Base-by-base conservation (phyloP, 768 basidiomycete genomes). In the Trametes cinnabarina region DNA sequence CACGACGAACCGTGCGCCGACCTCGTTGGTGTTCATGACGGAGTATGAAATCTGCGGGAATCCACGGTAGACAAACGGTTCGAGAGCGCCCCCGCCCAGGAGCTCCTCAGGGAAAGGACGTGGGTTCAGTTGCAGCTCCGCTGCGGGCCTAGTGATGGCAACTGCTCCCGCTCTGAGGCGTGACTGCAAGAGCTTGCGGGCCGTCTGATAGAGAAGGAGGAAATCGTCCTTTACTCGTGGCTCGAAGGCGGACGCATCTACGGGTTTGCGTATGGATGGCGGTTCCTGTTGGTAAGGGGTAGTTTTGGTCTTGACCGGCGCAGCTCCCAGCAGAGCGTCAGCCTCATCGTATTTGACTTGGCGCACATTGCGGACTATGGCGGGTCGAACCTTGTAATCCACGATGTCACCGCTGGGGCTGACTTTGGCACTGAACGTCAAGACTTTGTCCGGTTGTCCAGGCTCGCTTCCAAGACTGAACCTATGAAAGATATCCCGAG, bases 351-450 rank as follows among this genome's bases (percentile, higher is more conserved):
- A 99, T 30, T 79, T 81, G 47, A 89, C 63, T 15, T 74, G 71
- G 43, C 78, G 68, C 51, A 94, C 72, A 56, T 94, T 91, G 43
- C 83, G 82, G 47, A 97, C 74, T 53, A 94, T 65, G 2, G 88
- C 92, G 2, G 90, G 82, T 10, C 83, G 79, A 30, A 97, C 81
- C 59, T 78, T 77, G 63, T 82, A 79, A 54, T 95, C 92, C 11
- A 82, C 63, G 35, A 96, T 78, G n/a, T 83, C 76, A 0, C 92
- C 92, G 2, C 68, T 60, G 0, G 72, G 60, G 59, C 85, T 79
- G 8, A 98, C 58, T 64, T 86, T 87, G 50, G 79, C 77, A 57
- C 94, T 96, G 73, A 98, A 93, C 0, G 92, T 87, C 61, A 99
- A 64, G 2, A 86, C 86, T 6, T 78, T 80, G 63, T 88, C 84